Base-by-base conservation (phyloP, 805 yeast genomes). In the Grigorovia transvaalensis region DNA sequence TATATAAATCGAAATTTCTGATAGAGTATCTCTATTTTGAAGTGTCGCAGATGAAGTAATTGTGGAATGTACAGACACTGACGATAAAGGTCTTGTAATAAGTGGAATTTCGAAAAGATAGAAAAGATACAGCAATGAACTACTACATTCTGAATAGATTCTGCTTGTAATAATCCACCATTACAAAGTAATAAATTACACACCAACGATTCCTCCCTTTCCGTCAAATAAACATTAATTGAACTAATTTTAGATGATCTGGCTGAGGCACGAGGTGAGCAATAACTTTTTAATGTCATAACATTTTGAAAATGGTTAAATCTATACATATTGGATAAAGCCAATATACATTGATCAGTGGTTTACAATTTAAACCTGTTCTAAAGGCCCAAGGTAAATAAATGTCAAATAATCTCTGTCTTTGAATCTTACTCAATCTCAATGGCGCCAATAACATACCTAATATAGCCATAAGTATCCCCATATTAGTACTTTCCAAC, bases 381-480 rank as follows among this genome's bases (percentile, higher is more conserved):
- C 73, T 70, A 30, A 86, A 61, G 1, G 95, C 95, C 96, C 96
- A 89, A 2, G 96, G 96, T 57, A 88, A 77, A 64, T 87, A 91
- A 12, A 84, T 78, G 41, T 79, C 78, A 53, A 78, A 71, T 56
- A 91, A 74, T 48, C 90, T 72, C 51, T 76, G 69, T 53, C 82
- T 80, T 60, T 88, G 89, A 49, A 75, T 72, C 2, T 75, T 68
- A 51, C 78, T 81, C 53, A 91, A 74, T 54, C 90, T 78, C 60
- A 85, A 75, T 1, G 96, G 96, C 2, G 96, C 96, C 56, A 88
- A 78, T n/a, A 87, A 59, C 0, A 96, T 90, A 0, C 96, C 97
- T 49, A 93, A 66, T 0, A 96, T 96, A 2, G 96, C 89, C 95
- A 91, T 90, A 13, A 97, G 97, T 46, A 93, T 80, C 4, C 95